Evolutionary conservation across 345 rosid genomes (phyloP).

Genomic region (Camelina sativa): DNA sequence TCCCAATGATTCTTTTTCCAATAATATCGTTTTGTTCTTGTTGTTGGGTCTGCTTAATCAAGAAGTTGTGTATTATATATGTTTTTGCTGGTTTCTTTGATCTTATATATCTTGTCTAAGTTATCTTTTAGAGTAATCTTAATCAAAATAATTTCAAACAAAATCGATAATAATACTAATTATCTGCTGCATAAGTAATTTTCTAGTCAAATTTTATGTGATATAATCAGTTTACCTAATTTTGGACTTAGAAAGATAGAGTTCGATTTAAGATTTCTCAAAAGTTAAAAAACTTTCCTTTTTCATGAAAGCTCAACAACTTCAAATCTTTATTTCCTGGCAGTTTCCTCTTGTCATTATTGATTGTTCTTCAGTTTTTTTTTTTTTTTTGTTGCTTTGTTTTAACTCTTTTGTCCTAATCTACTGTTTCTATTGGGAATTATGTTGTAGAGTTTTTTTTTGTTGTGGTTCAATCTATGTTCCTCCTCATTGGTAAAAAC

Average conservation of each 20-base stretch:
- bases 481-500: constrained; percentile 14
- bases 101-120: constrained; percentile 3
- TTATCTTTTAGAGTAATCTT: too few relatives aligned
- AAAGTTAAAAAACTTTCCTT: constrained; percentile 20
- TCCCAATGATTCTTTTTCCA: not conserved
- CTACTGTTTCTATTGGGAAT: constrained; percentile 18
- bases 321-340: constrained; percentile 38
- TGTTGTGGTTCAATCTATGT: constrained; percentile 14
- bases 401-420: constrained; percentile 16
- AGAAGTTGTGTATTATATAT: not conserved
- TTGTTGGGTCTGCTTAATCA: not conserved
- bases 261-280: constrained; percentile 33
- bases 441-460: constrained; percentile 10
- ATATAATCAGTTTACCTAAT: constrained; percentile 31
- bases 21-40: too few relatives aligned
- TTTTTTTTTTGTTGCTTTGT: not conserved
- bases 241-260: constrained; percentile 19
- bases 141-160: not conserved
- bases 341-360: constrained; percentile 33
- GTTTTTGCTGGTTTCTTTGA: constrained; percentile 8
- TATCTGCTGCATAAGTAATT: not conserved
- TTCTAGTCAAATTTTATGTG: constrained; percentile 6
- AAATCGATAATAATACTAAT: not conserved
- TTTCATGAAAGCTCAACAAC: constrained; percentile 43
- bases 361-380: constrained; percentile 7